Base-by-base conservation (phyloP, 2,329 filamentous ascomycete genomes). In the Ilyonectria sp. region DNA sequence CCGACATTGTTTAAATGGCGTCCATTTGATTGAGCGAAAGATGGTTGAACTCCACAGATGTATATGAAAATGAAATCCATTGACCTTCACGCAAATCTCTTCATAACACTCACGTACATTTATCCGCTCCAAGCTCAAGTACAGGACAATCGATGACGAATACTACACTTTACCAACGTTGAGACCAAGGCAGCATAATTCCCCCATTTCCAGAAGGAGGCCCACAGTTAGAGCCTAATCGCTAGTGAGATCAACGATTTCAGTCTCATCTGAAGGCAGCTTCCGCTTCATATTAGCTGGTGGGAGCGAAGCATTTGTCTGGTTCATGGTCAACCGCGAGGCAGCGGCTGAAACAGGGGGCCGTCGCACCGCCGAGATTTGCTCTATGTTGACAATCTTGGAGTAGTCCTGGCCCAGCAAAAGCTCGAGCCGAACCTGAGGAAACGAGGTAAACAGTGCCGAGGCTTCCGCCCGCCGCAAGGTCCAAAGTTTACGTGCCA, bases 241-340 rank as follows among this genome's bases (percentile, higher is more conserved):
- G 1, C 50, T 52, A 0, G 66, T 65, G 46, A 71, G 26, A 55
- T 70, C 67, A 57, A 69, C 54, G 23, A 68, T n/a, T 1, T 64
- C 63, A 2, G 21, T 8, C 0, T 61, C 44, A 6, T 35, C 31
- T 33, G 29, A 31, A 61, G 56, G 10, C 1, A 33, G 2, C 17
- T 37, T 53, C 31, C 61, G 57, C 67, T 72, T 72, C n/a, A 58
- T 31, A 19, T 67, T 56, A 4, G 26, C 40, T 2, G 15, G 52
- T 4, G 40, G 47, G 1, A 15, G 61, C 0, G 23, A 37, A 7
- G 37, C 26, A 11, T 17, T 29, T 7, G 43, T 19, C 44, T 52
- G 26, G 9, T 10, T 35, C 3, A 23, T 61, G 3, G 57, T 52
- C 31, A 43, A 19, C 17, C 43, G 17, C 6, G 49, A 29, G 26